phyloP scores from a whole-genome alignment of 2,329 filamentous ascomycete species.

The Albophoma yamanashiensis region DNA sequence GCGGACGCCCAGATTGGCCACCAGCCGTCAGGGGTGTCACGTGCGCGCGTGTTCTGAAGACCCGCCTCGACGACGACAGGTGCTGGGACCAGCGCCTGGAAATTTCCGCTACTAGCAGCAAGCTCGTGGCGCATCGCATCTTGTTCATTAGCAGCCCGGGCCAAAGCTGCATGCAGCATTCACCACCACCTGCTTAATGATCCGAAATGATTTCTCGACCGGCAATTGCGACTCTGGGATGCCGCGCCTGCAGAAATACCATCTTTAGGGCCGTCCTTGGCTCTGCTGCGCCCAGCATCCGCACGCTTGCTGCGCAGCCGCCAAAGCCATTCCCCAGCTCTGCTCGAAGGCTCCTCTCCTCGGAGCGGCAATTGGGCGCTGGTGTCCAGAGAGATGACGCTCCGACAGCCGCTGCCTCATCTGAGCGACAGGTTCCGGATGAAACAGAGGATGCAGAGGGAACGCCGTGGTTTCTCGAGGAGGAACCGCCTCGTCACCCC shows the following conservation, averaged over 20 bases:
- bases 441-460: slow-evolving; percentile 22
- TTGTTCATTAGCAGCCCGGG: not conserved
- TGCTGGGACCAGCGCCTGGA: not conserved
- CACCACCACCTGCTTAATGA: too few relatives aligned
- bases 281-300: slow-evolving; percentile 10
- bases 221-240: slow-evolving; percentile 15
- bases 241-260: slow-evolving; percentile 18
- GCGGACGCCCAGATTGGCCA: slow-evolving; percentile 1
- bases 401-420: slow-evolving; percentile 7
- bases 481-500: slow-evolving; percentile 46
- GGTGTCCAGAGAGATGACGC: slow-evolving; percentile 3
- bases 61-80: not conserved
- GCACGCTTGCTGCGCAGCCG: slow-evolving; percentile 11
- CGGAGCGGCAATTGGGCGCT: not conserved
- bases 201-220: slow-evolving; percentile 20
- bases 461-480: slow-evolving; percentile 80
- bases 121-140: not conserved
- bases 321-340: slow-evolving; percentile 8
- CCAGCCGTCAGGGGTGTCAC: slow-evolving; percentile 4
- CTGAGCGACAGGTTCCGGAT: slow-evolving; percentile 3
- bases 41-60: not conserved
- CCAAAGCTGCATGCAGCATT: not conserved
- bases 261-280: slow-evolving; percentile 18
- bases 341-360: slow-evolving; percentile 13
- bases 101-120: not conserved